phyloP scores from a whole-genome alignment of 495 filamentous ascomycete species.

The Xylaria curta region DNA sequence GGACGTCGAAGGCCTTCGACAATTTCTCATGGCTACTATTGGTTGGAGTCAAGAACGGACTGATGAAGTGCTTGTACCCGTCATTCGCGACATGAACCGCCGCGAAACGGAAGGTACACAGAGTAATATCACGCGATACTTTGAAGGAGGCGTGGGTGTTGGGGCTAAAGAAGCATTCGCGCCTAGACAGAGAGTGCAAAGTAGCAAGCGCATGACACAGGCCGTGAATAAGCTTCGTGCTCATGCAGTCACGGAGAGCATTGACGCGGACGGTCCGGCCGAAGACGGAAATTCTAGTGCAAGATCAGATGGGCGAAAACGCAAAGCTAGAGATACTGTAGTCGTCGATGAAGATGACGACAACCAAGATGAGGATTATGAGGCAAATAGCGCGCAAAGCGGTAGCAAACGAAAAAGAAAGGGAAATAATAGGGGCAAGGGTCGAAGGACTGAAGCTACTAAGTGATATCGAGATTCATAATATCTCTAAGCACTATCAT shows the following conservation, averaged over 20 bases:
- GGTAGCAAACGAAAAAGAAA: conserved; percentile 33
- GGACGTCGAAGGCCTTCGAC: conserved; percentile 83
- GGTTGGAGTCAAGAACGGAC: conserved; percentile 91
- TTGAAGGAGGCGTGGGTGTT: conserved; percentile 55
- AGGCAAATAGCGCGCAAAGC: conserved; percentile 8
- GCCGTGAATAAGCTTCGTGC: conserved; percentile 72
- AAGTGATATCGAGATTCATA: not conserved
- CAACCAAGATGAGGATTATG: conserved; percentile 33
- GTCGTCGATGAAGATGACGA: conserved; percentile 26
- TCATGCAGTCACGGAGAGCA: conserved; percentile 35
- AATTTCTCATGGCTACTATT: conserved; percentile 89
- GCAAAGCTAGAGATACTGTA: conserved; percentile 32
- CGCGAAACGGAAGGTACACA: conserved; percentile 88
- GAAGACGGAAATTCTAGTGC: conserved; percentile 32
- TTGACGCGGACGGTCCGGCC: conserved; percentile 9
- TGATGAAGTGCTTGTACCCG: conserved; percentile 92
- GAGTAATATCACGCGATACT: conserved; percentile 92
- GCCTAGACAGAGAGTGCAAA: conserved; percentile 68
- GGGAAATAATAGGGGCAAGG: conserved; percentile 40
- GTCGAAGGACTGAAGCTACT: not conserved
- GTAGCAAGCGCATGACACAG: conserved; percentile 82
- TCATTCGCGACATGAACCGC: conserved; percentile 92
- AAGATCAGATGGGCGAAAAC: conserved; percentile 29
- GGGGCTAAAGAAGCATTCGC: conserved; percentile 72
- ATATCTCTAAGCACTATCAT: not conserved